Percentiles rank a stretch among this genome's conserved stretches.
Conservation (phyloP, 345 rosid genomes). For the Citrus sp. region DNA sequence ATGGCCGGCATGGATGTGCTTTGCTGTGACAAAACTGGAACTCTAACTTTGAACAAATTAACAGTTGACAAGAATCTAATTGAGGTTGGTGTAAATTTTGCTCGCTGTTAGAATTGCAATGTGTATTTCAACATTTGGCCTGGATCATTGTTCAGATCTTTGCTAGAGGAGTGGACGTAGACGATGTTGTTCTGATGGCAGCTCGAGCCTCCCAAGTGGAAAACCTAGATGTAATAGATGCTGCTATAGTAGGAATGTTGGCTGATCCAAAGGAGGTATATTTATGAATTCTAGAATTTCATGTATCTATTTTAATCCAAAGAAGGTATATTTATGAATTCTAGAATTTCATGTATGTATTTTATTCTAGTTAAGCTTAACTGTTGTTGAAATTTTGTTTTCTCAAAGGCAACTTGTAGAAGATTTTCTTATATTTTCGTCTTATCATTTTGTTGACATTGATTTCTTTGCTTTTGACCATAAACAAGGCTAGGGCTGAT, state of each 20-base stretch:
- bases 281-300: too few relatives aligned
- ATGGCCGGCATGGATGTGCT: slow-evolving; percentile 76
- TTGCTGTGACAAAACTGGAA: slow-evolving; percentile 70
- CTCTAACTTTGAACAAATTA: slow-evolving; percentile 61
- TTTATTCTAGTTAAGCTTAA: not conserved
- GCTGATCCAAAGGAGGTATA: slow-evolving; percentile 65
- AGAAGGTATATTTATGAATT: slow-evolving; percentile 32
- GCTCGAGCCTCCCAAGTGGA: slow-evolving; percentile 63
- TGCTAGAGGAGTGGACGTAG: slow-evolving; percentile 44
- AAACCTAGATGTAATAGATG: slow-evolving; percentile 64
- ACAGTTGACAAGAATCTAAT: slow-evolving; percentile 56
- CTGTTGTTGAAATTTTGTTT: not conserved
- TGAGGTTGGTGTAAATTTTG: slow-evolving; percentile 35
- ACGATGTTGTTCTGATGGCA: slow-evolving; percentile 53
- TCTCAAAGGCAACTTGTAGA: not conserved
- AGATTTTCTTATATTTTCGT: not conserved
- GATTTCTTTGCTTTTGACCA: slow-evolving; percentile 7
- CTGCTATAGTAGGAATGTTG: slow-evolving; percentile 60
- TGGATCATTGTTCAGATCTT: slow-evolving; percentile 29
- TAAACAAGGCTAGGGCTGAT: slow-evolving; percentile 44
- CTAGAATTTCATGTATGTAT: too few relatives aligned
- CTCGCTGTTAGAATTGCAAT: not conserved
- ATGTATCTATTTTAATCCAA: slow-evolving; percentile 28
- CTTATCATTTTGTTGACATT: not conserved
- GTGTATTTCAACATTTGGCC: not conserved